These are phyloP conservation scores for Huntiella moniliformis DNA, from an alignment of 2,329 filamentous ascomycete species.

Conservation along the genomic window DNA sequence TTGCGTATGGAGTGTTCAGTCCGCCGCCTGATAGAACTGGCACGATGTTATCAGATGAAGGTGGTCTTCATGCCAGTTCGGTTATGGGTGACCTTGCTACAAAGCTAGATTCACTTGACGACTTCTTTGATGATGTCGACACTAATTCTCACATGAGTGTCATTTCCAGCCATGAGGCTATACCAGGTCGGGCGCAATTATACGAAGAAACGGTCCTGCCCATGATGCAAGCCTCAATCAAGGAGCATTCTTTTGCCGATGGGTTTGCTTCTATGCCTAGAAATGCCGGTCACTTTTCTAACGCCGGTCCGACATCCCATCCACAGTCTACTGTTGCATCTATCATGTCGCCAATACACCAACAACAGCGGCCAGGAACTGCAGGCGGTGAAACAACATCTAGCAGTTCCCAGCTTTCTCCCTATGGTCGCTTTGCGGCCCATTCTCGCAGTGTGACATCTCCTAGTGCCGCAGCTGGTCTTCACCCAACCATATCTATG, in stretches of 20 bases:
- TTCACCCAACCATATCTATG: constrained; percentile 22
- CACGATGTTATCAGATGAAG: constrained; percentile 84
- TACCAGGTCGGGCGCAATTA: constrained; percentile 52
- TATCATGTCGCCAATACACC: constrained; percentile 77
- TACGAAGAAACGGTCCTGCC: constrained; percentile 89
- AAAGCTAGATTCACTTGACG: constrained; percentile 60
- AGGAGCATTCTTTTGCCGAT: constrained; percentile 1
- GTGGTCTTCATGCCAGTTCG: constrained; percentile 36
- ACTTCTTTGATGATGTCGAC: constrained; percentile 58
- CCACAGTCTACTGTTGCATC: constrained; percentile 63
- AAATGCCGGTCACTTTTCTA: constrained; percentile 2
- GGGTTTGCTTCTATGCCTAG: constrained; percentile 1
- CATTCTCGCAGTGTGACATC: constrained; percentile 76
- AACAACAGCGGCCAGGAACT: constrained; percentile 35
- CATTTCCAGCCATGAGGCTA: neutral
- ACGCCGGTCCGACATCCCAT: constrained; percentile 22
- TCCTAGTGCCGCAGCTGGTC: constrained; percentile 41
- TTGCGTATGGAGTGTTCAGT: constrained; percentile 66
- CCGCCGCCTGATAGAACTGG: constrained; percentile 54
- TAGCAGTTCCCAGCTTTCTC: neutral
- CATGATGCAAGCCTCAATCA: constrained; percentile 32
- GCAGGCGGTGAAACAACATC: neutral
- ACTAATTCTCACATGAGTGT: constrained; percentile 25
- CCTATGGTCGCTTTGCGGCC: constrained; percentile 1
- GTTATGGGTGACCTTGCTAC: constrained; percentile 53